Base-by-base conservation (phyloP, 768 basidiomycete genomes). In the Boletus speciosus region DNA sequence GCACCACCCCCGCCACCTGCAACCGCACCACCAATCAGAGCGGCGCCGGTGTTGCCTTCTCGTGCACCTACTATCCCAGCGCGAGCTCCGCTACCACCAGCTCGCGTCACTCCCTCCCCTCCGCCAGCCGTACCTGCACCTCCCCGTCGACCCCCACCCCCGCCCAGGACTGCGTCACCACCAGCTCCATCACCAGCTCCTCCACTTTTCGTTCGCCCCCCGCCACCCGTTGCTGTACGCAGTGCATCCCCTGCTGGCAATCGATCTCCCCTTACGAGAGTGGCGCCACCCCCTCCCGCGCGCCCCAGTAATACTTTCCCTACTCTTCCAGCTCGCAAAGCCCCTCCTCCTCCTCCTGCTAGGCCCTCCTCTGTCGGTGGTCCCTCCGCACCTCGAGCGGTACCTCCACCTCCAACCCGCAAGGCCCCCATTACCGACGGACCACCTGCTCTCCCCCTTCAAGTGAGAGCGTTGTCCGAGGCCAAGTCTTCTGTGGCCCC, bases 401-500 rank as follows among this genome's bases (percentile, higher is more conserved):
- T 66, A 14, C 77, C 77, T 23, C 73, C 70, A 12, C 76, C 75
- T 8, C 78, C 76, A 39, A 62, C 64, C 14, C 74, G 79, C n/a
- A 78, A 72, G 46, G 62, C 61, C 6, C 72, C 65, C 15, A 47
- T 63, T 3, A 42, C 49, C 4, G 51, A 61, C 47, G 68, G 71
- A 7, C 60, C 69, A 16, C 65, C 72, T n/a, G 67, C 68, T 25
- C 60, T 61, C 8, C 73, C 75, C 1, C 64, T 62, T 0, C 78
- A 79, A 6, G 69, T 71, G 41, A 75, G 73, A 47, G 74, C 78
- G 5, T 49, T 76, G n/a, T 81, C 81, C 27, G 76, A 77, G 43
- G 63, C 66, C 7, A 75, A 75, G 37, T 65, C 78, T 31, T 64
- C 73, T 35, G 62, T 61, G 0, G 50, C 67, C 6, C 68, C 71